Evolutionary conservation across 371 early-diverging fungal species (phyloP).

Genomic region (Saksenaea vasiformis): DNA sequence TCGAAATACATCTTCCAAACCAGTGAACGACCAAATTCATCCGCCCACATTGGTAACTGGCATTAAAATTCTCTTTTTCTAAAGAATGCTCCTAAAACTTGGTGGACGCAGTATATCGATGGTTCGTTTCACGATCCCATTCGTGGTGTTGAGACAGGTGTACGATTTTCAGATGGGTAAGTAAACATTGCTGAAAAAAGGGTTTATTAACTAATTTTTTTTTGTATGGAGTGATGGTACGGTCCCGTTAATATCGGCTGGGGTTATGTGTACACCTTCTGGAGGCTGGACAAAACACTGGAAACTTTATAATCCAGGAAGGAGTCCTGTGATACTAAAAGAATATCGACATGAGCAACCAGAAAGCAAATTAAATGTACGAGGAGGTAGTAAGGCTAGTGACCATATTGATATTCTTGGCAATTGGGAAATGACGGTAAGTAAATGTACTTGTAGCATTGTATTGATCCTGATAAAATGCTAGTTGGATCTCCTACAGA

Average conservation of each 20-base stretch:
- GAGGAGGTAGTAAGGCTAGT: conserved; percentile 83
- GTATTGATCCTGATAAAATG: not conserved
- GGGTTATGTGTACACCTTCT: conserved; percentile 85
- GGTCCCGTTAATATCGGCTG: conserved; percentile 86
- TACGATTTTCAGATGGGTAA: conserved; percentile 58
- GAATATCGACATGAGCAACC: conserved; percentile 75
- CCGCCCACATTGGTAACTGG: conserved; percentile 1
- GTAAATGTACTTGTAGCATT: not conserved
- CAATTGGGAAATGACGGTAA: conserved; percentile 53
- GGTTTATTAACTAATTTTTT: not conserved
- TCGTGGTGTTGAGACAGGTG: conserved; percentile 53
- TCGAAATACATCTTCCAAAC: not conserved
- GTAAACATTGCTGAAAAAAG: not conserved
- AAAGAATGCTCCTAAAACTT: not conserved
- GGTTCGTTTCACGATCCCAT: conserved; percentile 37
- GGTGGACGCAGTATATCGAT: conserved; percentile 41
- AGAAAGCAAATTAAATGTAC: conserved; percentile 62
- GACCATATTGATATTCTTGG: conserved; percentile 91
- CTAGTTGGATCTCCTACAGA: conserved; percentile 42
- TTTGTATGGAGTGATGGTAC: conserved; percentile 85
- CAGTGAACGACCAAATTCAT: not conserved
- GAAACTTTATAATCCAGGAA: conserved; percentile 82
- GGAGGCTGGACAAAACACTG: conserved; percentile 84
- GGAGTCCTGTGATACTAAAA: conserved; percentile 71
- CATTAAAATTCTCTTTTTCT: not conserved